Evolutionary conservation across 345 rosid genomes (phyloP).

Genomic region (Capsella bursapastoris): DNA sequence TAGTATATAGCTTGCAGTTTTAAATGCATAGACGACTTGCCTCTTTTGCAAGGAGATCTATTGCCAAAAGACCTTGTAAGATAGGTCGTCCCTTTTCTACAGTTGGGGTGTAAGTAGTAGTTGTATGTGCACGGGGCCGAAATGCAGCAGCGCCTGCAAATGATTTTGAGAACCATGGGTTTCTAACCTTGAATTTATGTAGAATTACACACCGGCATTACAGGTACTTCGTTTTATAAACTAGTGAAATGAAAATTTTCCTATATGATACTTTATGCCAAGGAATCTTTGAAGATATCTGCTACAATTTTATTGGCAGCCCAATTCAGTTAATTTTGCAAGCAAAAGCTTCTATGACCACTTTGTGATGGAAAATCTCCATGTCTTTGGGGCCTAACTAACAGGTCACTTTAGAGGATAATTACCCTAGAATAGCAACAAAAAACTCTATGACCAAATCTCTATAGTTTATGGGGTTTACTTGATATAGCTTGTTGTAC

Average conservation of each 20-base stretch:
- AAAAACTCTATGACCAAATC: conserved; percentile 33
- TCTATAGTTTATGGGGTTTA: conserved; percentile 50
- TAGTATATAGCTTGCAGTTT: conserved; percentile 26
- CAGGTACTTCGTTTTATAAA: conserved; percentile 20
- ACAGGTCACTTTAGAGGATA: conserved; percentile 23
- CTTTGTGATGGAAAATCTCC: conserved; percentile 19
- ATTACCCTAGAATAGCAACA: conserved; percentile 28
- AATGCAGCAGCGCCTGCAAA: conserved; percentile 95
- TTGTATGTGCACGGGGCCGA: conserved; percentile 82
- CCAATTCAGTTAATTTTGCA: conserved; percentile 20
- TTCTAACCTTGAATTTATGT: conserved; percentile 24
- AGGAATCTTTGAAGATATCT: conserved; percentile 24
- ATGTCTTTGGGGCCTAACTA: conserved; percentile 16
- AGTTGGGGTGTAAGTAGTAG: conserved; percentile 62
- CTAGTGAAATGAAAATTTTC: conserved; percentile 14
- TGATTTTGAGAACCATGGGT: conserved; percentile 28
- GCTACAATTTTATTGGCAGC: conserved; percentile 22
- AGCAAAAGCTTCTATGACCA: conserved; percentile 28
- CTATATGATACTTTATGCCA: conserved; percentile 16
- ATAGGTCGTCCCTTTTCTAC: conserved; percentile 98
- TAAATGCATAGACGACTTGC: conserved; percentile 50
- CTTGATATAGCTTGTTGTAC: conserved; percentile 99
- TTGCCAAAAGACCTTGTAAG: conserved; percentile 95
- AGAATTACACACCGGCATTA: conserved; percentile 13
- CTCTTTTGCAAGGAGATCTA: conserved; percentile 96